These are phyloP conservation scores for Stereum hirsutum DNA, from an alignment of 1,284 basidiomycete species.

Conservation along the genomic window DNA sequence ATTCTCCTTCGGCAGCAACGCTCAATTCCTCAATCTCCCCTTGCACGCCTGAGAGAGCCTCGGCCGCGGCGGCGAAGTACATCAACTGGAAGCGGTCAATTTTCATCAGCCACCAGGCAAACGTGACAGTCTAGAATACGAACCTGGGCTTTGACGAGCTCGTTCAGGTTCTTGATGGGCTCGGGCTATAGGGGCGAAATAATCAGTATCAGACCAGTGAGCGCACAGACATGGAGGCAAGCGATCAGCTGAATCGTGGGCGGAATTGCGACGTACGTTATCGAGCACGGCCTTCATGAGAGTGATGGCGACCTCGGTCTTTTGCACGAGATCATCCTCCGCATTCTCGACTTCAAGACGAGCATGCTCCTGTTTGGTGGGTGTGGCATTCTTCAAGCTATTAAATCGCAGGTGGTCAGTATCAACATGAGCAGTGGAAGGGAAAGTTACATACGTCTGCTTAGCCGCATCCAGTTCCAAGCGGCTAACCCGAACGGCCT, in stretches of 20 bases:
- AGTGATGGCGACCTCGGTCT: constrained; percentile 96
- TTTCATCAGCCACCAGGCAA: background rate
- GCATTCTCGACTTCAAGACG: constrained; percentile 89
- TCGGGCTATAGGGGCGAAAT: constrained; percentile 58
- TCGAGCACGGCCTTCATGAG: constrained; percentile 98
- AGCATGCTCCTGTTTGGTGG: constrained; percentile 81
- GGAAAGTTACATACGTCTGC: constrained; percentile 31
- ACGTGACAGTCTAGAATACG: constrained; percentile 1
- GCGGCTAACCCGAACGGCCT: constrained; percentile 79
- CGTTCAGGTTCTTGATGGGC: constrained; percentile 88
- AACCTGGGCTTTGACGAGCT: constrained; percentile 83
- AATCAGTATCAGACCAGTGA: no score
- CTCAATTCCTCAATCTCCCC: constrained; percentile 88
- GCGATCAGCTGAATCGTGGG: background rate
- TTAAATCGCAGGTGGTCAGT: background rate
- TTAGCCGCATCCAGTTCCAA: constrained; percentile 56
- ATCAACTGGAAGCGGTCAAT: constrained; percentile 48
- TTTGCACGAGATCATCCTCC: constrained; percentile 93
- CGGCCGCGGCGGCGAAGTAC: constrained; percentile 80
- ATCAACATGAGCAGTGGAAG: background rate
- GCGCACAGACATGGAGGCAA: background rate
- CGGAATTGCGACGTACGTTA: constrained; percentile 51
- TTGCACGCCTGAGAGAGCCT: constrained; percentile 75
- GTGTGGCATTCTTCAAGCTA: constrained; percentile 70
- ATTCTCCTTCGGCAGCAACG: constrained; percentile 86